Conservation (phyloP, 768 basidiomycete species). For the Galerina sulciceps region DNA sequence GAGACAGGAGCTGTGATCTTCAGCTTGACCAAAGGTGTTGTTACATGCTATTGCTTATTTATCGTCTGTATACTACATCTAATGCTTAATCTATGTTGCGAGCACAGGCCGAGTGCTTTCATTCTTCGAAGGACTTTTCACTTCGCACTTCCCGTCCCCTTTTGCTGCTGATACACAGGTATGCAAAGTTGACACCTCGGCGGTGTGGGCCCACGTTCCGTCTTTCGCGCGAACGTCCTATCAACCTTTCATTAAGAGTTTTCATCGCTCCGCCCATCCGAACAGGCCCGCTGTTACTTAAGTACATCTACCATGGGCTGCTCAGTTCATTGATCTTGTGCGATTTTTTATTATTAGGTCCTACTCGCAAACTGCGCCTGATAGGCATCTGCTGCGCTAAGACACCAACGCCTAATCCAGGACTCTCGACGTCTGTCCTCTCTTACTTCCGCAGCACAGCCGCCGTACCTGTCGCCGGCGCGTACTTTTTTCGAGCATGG, state of each 20-base stretch:
- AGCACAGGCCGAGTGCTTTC: background rate
- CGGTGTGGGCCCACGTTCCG: too few relatives aligned
- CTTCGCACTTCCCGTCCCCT: background rate
- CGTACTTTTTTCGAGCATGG: too few relatives aligned
- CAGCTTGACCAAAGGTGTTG: background rate
- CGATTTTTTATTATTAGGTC: background rate
- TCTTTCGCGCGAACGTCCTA: too few relatives aligned
- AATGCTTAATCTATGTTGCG: slow-evolving; percentile 12
- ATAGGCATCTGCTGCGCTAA: background rate
- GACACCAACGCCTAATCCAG: background rate
- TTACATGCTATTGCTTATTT: background rate
- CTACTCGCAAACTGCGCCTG: slow-evolving; percentile 8
- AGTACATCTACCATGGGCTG: too few relatives aligned
- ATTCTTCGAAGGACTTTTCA: background rate
- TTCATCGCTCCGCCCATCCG: too few relatives aligned
- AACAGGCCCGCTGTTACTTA: too few relatives aligned
- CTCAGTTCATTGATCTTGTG: too few relatives aligned
- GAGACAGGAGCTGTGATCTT: slow-evolving; percentile 10
- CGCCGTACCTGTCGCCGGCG: too few relatives aligned
- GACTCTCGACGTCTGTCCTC: too few relatives aligned
- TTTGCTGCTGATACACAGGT: background rate
- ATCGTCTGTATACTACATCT: slow-evolving; percentile 9
- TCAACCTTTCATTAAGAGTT: too few relatives aligned
- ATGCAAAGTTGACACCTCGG: background rate
- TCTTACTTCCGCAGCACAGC: too few relatives aligned